phyloP scores from a whole-genome alignment of 257 asterid genomes.

The Phtheirospermum japonicum region DNA sequence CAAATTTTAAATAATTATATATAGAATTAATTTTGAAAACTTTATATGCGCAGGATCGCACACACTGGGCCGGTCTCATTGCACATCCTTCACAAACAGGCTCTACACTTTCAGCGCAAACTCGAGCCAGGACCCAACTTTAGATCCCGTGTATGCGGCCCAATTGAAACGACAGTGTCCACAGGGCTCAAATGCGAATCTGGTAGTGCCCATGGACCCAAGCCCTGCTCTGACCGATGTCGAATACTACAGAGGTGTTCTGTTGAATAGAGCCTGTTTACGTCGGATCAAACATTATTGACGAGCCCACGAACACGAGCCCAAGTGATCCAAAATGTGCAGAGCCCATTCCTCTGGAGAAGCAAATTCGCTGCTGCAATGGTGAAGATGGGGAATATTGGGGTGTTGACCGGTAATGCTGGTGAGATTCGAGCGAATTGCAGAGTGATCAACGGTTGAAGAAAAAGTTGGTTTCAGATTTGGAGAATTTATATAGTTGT shows the following conservation, averaged over 20 bases:
- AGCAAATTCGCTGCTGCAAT: slow-evolving; percentile 47
- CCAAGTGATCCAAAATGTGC: slow-evolving; percentile 40
- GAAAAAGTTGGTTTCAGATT: too few relatives aligned
- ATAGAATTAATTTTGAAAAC: not conserved
- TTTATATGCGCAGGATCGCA: slow-evolving; percentile 53
- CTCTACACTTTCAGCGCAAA: slow-evolving; percentile 54
- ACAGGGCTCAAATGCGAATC: slow-evolving; percentile 28
- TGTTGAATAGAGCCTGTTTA: slow-evolving; percentile 34
- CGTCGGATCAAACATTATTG: slow-evolving; percentile 46
- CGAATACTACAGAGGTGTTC: slow-evolving; percentile 37
- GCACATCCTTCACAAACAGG: slow-evolving; percentile 53
- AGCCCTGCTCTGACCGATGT: slow-evolving; percentile 36
- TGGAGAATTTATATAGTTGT: too few relatives aligned
- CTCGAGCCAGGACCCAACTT: slow-evolving; percentile 49
- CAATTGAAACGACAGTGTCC: slow-evolving; percentile 55
- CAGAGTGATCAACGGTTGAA: slow-evolving; percentile 35
- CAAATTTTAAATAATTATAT: too few relatives aligned
- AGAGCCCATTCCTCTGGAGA: slow-evolving; percentile 34
- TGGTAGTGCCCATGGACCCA: slow-evolving; percentile 55
- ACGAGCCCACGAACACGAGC: slow-evolving; percentile 28
- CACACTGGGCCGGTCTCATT: slow-evolving; percentile 72
- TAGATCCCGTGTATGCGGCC: slow-evolving; percentile 48
- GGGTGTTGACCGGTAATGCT: slow-evolving; percentile 40
- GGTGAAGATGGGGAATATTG: slow-evolving; percentile 55
- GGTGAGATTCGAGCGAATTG: slow-evolving; percentile 70